Conservation (phyloP, 2,329 filamentous ascomycete species). For the Didymella lethalis region DNA sequence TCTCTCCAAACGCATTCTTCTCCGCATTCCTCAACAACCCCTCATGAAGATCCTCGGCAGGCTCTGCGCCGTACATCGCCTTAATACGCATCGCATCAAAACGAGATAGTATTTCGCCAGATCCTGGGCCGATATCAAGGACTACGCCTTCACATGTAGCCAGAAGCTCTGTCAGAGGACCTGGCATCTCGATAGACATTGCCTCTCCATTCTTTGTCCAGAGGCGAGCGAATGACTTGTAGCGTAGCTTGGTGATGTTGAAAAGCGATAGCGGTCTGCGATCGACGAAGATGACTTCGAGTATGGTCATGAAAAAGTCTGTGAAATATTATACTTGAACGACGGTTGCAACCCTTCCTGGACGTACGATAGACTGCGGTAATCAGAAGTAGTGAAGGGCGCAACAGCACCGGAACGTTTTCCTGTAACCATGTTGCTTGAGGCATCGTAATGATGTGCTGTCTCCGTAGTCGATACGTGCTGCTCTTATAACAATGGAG, state of each 20-base stretch:
- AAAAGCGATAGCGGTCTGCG: constrained; percentile 39
- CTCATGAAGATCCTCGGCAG: constrained; percentile 57
- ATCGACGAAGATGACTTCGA: constrained; percentile 43
- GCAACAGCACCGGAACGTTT: constrained; percentile 36
- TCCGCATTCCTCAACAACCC: constrained; percentile 54
- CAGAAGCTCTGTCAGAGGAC: constrained; percentile 40
- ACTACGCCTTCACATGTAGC: constrained; percentile 41
- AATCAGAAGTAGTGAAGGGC: constrained; percentile 39
- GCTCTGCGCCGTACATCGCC: constrained; percentile 64
- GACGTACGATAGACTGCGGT: constrained; percentile 40
- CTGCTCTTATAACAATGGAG: constrained; percentile 4
- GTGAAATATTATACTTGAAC: not conserved
- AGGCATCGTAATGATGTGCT: constrained; percentile 8
- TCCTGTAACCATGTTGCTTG: constrained; percentile 27
- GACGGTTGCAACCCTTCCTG: not conserved
- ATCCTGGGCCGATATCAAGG: constrained; percentile 59
- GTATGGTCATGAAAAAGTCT: constrained; percentile 48
- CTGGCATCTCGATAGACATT: constrained; percentile 50
- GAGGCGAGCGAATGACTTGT: constrained; percentile 46
- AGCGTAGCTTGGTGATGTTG: constrained; percentile 41
- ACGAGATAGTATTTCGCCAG: constrained; percentile 58
- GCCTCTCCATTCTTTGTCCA: constrained; percentile 47
- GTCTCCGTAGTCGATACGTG: not conserved
- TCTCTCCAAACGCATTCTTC: constrained; percentile 53
- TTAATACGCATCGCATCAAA: constrained; percentile 55